Base-by-base conservation (phyloP, 495 filamentous ascomycete species). In the Diplogelasinospora grovesii region DNA sequence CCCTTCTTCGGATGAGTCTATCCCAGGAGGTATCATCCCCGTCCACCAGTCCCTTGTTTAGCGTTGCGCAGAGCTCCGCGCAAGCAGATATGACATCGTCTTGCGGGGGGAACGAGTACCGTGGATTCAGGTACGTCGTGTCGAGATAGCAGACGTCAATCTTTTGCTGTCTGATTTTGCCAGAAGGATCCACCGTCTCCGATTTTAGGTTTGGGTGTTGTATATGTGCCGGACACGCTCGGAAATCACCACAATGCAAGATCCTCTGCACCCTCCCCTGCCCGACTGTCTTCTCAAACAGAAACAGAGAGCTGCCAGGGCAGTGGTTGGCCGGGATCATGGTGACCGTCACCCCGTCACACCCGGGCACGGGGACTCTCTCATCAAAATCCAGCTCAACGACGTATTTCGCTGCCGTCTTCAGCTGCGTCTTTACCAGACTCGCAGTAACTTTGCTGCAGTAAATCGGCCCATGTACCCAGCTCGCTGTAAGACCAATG, bases 261-360 rank as follows among this genome's bases (percentile, higher is more conserved):
- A 99, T 75, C 10, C 90, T 74, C 40, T 95, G 84, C 4, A 73
- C 66, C 45, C 68, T 75, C 5, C 7, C 79, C 46, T 68, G 75
- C 7, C 77, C 79, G 8, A 82, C 57, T 2, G 64, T 57, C 49
- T 94, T 93, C 58, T 96, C 86, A 46, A 96, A 97, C 0, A 99
- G 68, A 56, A 90, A 97, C 2, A 99, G 63, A 4, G 90, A 93
- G 57, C 86, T 94, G 5, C 92, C 92, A 0, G 92, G 92, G 52
- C 92, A 98, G 49, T 99, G 92, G 58, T 99, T 99, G 1, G 92
- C 92, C 5, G 82, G 78, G n/a, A 99, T 81, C 81, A 96, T 92
- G 2, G 86, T 95, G 28, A 97, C 89, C 3, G 76, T 74, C 0
- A 89, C 85, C 3, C 89, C 88, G 25, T 81, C 72, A 0, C 85